Percentiles rank a stretch among this genome's conserved stretches.
Evolutionary conservation across 1,139 yeast genomes (phyloP).

Genomic region (Hansenula anomala): DNA sequence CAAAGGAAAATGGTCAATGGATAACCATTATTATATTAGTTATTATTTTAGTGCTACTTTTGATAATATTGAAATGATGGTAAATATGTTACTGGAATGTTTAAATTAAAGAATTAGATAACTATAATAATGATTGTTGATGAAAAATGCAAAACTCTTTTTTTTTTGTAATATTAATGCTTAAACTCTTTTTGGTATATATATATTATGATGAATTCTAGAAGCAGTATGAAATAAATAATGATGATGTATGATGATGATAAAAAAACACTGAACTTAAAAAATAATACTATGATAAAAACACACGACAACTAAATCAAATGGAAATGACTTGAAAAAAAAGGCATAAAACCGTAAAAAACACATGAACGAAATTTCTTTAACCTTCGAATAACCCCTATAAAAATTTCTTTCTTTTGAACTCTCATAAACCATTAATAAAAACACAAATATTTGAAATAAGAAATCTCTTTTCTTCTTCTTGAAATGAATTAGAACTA

Average conservation of each 20-base stretch:
- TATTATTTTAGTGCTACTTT: conserved; percentile 50
- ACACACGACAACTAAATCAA: background rate
- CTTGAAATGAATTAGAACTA: too few relatives aligned
- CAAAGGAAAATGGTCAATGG: conserved; percentile 69
- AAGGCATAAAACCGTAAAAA: background rate
- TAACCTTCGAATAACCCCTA: background rate
- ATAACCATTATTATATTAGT: conserved; percentile 63
- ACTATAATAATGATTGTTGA: too few relatives aligned
- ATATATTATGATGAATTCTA: too few relatives aligned
- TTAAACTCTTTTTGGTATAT: too few relatives aligned
- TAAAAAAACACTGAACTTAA: too few relatives aligned
- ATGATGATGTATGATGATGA: too few relatives aligned
- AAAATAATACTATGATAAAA: background rate
- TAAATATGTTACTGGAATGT: too few relatives aligned
- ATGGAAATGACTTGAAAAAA: background rate
- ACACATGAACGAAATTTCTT: background rate
- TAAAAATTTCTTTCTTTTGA: background rate
- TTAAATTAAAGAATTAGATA: too few relatives aligned
- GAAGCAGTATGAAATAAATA: too few relatives aligned
- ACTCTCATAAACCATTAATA: background rate
- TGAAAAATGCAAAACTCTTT: too few relatives aligned
- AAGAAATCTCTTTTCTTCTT: too few relatives aligned
- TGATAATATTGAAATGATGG: conserved; percentile 35
- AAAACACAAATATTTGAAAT: background rate
- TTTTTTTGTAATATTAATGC: too few relatives aligned